Percentiles rank a stretch among this genome's conserved stretches.
phyloP scores from a whole-genome alignment of 768 basidiomycete species.

The Lentinula boryana region DNA sequence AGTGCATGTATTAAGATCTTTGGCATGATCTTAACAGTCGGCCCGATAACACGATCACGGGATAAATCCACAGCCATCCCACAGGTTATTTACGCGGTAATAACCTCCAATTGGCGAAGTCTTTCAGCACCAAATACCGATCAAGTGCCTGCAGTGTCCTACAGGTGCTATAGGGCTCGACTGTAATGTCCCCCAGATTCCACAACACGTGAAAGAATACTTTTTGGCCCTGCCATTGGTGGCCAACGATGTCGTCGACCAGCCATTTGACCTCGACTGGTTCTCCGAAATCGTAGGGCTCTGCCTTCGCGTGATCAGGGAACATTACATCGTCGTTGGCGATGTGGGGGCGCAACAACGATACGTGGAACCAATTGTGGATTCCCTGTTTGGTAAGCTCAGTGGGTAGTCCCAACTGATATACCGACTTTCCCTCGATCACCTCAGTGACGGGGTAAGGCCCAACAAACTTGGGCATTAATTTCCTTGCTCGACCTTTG shows the following conservation, averaged over 20 bases:
- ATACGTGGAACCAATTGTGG: constrained; percentile 9
- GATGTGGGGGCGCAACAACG: constrained; percentile 2
- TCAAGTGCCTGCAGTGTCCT: constrained; percentile 10
- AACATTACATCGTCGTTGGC: constrained; percentile 10
- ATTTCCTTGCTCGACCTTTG: no score
- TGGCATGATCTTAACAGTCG: no score
- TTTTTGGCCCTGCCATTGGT: constrained; percentile 4
- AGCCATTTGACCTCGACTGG: constrained; percentile 5
- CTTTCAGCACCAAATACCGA: neutral
- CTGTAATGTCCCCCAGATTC: constrained; percentile 9
- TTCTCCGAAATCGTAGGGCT: constrained; percentile 11
- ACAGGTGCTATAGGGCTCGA: constrained; percentile 7
- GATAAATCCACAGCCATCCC: no score
- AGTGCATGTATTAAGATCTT: no score
- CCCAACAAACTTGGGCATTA: no score
- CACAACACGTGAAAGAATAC: constrained; percentile 9
- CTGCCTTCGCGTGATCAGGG: neutral
- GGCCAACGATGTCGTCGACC: constrained; percentile 9
- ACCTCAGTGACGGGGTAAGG: neutral
- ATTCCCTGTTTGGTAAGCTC: constrained; percentile 3
- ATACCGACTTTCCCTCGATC: constrained; percentile 9
- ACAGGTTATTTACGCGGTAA: no score
- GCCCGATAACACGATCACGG: no score
- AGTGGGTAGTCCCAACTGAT: constrained; percentile 18
- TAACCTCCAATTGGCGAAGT: no score